Evolutionary conservation across 2,329 filamentous ascomycete genomes (phyloP), one percentile per base, ranked within the genome.

Genomic region (Reticulascus tulasneorum): DNA sequence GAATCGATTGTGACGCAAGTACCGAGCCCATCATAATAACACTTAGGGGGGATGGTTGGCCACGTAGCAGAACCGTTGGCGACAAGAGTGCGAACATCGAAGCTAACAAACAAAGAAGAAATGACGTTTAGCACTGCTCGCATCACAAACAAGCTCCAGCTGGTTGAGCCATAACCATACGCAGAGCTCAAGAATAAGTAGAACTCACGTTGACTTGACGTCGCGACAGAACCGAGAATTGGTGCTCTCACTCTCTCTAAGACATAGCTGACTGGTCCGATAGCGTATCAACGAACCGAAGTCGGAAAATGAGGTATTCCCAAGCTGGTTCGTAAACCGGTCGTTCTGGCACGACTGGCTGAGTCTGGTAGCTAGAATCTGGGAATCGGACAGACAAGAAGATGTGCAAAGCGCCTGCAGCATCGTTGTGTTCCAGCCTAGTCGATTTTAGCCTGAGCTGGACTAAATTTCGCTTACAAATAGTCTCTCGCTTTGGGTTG

Each of bases 191-290:
- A n/a, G n/a, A n/a, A n/a, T n/a, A n/a, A n/a, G n/a, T n/a, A n/a
- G 31, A 35, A 19, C 32, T 34, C 27, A 26, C 32, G 9, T 19
- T 2, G 32, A 10, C 32, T 26, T 34, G 23, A 19, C 32, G 9
- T 24, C 20, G 10, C 27, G 32, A 24, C 22, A 34, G 32, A 34
- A 34, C 6, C 12, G 22, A 15, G 23, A 23, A 17, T 18, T 18
- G 6, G 27, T 11, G 11, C 16, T 16, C 22, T n/a, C n/a, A n/a
- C 15, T 19, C 15, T 34, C 32, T 16, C 15, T 25, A 5, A 34
- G 17, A 19, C 32, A 34, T 6, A 34, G 23, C 2, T 26, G 22
- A 18, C 27, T 24, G 3, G 32, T 18, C 20, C 32, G 21, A 10
- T 34, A 16, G 16, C 27, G 19, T 13, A 34, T 19, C 11, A 34